Base-by-base conservation (phyloP, 768 basidiomycete genomes). In the Phlegmacium glaucopus region DNA sequence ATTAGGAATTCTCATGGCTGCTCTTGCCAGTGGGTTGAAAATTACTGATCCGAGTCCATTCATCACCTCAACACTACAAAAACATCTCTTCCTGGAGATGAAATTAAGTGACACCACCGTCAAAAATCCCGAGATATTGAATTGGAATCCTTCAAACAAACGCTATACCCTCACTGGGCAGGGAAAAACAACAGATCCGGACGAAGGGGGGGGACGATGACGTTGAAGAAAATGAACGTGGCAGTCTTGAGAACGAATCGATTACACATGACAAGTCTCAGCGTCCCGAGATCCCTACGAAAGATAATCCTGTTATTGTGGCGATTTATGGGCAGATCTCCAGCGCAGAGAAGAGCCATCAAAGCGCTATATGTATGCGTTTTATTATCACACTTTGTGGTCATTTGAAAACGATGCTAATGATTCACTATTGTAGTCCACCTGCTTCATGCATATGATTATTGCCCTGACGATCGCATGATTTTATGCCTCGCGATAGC, bases 301-400 rank as follows among this genome's bases (percentile, higher is more conserved):
- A 83, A 63, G 70, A 80, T 25, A 92, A 87, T 53, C 85, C 91
- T 0, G 64, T 87, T 34, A 72, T 82, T 16, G 76, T 89, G 11
- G 71, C 84, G 1, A 67, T 90, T 15, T 95, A 95, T 57, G 94
- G 90, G 0, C 87, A 89, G 58, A 76, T 91, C 41, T 86, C 88
- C 57, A 76, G 90, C n/a, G 80, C 82, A 4, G 85, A 86, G 16
- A 88, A 83, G 68, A 92, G 90, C 55, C 94, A 87, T 63, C 92
- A 96, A 59, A 89, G 87, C 56, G 89, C 93, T 4, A 81, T 94
- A 43, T 94, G 94, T 95, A 55, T 57, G 90, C 72, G 12, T n/a
- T n/a, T n/a, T n/a, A n/a, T n/a, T n/a, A n/a, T n/a, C n/a, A 16
- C 27, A 9, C 16, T 39, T 37, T 13, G 15, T 30, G n/a, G 39